Evolutionary conservation across 441 rosid species (phyloP).

Genomic region (Populus hybrid): DNA sequence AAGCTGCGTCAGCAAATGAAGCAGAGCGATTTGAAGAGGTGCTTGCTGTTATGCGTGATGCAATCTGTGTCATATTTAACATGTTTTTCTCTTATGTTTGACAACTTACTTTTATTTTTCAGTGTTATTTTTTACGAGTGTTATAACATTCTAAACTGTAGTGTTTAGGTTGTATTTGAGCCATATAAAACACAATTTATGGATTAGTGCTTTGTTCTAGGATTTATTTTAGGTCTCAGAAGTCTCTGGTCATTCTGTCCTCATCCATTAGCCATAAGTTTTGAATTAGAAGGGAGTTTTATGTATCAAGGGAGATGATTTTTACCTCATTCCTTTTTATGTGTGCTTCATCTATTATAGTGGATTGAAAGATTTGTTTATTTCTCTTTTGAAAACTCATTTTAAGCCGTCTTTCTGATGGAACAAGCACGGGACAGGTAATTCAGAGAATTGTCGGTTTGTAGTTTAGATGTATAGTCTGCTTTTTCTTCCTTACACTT

Average conservation of each 20-base stretch:
- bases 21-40: constrained; percentile 99
- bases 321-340: not conserved
- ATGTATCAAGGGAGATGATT: not conserved
- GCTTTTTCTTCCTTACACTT: not conserved
- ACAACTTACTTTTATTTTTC: not conserved
- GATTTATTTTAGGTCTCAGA: not conserved
- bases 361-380: not conserved
- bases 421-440: not conserved
- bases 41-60: constrained; percentile 20
- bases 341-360: too few species aligned
- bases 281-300: not conserved
- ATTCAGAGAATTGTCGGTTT: not conserved
- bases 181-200: not conserved
- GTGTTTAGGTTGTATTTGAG: not conserved
- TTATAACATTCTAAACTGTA: not conserved
- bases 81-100: not conserved
- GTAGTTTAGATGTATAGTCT: not conserved
- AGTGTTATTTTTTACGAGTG: not conserved
- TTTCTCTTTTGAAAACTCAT: not conserved
- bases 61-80: constrained; percentile 16
- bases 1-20: constrained; percentile 86
- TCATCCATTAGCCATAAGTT: not conserved
- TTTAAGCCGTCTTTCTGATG: not conserved
- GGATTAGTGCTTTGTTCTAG: not conserved
- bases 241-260: not conserved